Base-by-base conservation (phyloP, 345 rosid species). In the Salix purpurea region DNA sequence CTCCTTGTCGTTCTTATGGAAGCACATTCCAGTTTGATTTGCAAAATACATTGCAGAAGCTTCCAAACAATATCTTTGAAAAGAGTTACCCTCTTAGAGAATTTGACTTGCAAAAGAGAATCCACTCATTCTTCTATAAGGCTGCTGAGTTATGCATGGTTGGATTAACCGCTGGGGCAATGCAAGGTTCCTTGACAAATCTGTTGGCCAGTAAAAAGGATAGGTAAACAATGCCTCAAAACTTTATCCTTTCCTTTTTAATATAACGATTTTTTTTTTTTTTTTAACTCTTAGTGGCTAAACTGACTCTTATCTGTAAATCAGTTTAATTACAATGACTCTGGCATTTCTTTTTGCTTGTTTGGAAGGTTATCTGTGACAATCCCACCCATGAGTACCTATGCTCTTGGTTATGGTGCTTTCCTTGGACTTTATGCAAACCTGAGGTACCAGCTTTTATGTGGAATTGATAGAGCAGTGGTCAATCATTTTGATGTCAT, bases 1-100 rank as follows among this genome's bases (percentile, higher is more conserved):
- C 97, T 74, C 98, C 98, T 70, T 92, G 92, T 78, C 98, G 96
- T 73, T 96, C 99, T 52, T 93, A 96, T 79, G 98, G 96, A 64
- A 91, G 89, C 83, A 93, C 98, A 13, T 93, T 92, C 79, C 94
- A 78, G 73, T 96, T 92, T 80, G 97, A 92, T 84, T 80, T 92
- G 89, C 98, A 92, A 87, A 96, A 96, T 84, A 92, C 97, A 48
- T 78, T 92, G 74, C 98, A 93, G 86, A 93, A 96, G 88, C 93
- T 96, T 75, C 99, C 99, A 26, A 96, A 92, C 86, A 96, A 96
- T 79, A 69, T 96, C 69, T 96, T 96, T 79, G 99, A 96, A 76
- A 85, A 70, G 87, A 93, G 98, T 78, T 96, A 96, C 76, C 97
- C 98, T 9, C 88, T 91, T 61, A 84, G 97, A 86, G 97, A 93